These are phyloP conservation scores for Mimosa pudica DNA, from an alignment of 306 rosid genomes.

Conservation along the genomic window DNA sequence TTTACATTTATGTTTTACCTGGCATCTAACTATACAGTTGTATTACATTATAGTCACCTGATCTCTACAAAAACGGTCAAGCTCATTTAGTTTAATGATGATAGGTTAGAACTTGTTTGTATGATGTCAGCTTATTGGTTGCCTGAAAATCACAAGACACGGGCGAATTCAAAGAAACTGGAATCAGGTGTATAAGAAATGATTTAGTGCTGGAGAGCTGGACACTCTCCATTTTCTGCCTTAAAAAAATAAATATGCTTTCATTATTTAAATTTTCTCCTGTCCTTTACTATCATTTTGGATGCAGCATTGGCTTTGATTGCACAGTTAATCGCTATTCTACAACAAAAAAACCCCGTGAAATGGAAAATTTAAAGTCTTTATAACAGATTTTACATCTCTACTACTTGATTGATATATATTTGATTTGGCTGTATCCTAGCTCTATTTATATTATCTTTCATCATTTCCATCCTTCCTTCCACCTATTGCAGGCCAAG, in stretches of 20 bases:
- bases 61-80: constrained; percentile 3
- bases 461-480: constrained; percentile 32
- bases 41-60: constrained; percentile 4
- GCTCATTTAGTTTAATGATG: constrained; percentile 9
- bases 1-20: neutral
- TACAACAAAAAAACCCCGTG: neutral
- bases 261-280: constrained; percentile 4
- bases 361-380: constrained; percentile 8
- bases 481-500: constrained; percentile 75
- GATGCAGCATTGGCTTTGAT: constrained; percentile 23
- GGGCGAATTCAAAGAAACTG: neutral
- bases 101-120: no score
- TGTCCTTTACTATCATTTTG: neutral
- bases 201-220: neutral
- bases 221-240: neutral
- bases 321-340: constrained; percentile 15
- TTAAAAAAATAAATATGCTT: constrained; percentile 11
- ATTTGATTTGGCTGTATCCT: constrained; percentile 17
- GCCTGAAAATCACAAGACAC: neutral
- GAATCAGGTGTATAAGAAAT: neutral
- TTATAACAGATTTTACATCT: constrained; percentile 16
- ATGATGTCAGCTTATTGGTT: no score
- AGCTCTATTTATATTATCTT: constrained; percentile 13
- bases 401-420: neutral
- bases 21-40: neutral